Percentiles rank a stretch among this genome's conserved stretches.
Evolutionary conservation across 345 rosid genomes (phyloP).

Genomic region (Nasturtium officinale): DNA sequence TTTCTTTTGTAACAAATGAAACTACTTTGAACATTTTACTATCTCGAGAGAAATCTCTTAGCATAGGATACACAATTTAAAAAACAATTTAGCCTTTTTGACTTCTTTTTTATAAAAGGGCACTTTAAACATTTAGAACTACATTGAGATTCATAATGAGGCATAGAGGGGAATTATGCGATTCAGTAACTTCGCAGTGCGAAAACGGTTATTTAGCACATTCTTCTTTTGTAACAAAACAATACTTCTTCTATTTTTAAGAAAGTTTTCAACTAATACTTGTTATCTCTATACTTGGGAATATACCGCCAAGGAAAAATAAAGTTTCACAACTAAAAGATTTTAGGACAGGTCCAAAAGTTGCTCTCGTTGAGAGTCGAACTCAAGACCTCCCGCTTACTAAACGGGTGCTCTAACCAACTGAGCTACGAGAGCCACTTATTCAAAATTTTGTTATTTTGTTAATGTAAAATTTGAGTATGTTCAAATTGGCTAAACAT

Average conservation of each 20-base stretch:
- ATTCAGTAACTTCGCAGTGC: background rate
- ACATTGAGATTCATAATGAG: background rate
- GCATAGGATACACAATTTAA: background rate
- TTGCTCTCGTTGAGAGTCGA: background rate
- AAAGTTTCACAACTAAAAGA: background rate
- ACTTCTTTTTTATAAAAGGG: background rate
- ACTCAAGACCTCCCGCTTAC: constrained; percentile 87
- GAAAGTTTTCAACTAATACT: background rate
- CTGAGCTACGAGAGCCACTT: constrained; percentile 99
- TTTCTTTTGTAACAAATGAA: background rate
- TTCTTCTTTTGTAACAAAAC: background rate
- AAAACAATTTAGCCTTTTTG: background rate
- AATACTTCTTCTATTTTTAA: constrained; percentile 33
- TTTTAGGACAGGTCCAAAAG: no score
- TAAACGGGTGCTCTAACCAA: constrained; percentile 99
- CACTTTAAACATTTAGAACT: background rate
- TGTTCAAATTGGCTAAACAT: no score
- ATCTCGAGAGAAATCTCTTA: background rate
- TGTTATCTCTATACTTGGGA: constrained; percentile 26
- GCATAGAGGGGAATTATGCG: background rate
- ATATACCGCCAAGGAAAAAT: background rate
- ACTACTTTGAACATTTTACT: background rate
- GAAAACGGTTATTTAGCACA: background rate
- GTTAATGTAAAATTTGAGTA: no score
- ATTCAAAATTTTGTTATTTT: no score